Evolutionary conservation across 345 rosid species (phyloP).

Genomic region (Trapa incisa): DNA sequence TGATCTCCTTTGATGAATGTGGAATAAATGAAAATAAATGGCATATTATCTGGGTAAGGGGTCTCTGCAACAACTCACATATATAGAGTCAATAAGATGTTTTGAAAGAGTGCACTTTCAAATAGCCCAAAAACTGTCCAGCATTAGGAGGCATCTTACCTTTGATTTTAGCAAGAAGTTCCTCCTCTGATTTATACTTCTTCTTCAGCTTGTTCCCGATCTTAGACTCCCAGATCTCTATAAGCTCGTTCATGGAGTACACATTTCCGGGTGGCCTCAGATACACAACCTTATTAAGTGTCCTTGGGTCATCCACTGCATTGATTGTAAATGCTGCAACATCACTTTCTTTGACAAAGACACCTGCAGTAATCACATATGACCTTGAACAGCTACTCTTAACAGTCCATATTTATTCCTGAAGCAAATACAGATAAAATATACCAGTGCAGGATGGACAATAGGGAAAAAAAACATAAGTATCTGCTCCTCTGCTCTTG

Average conservation of each 20-base stretch:
- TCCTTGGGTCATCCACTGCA: conserved; percentile 54
- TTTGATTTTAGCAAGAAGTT: conserved; percentile 47
- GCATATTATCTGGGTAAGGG: conserved; percentile 38
- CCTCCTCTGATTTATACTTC: conserved; percentile 39
- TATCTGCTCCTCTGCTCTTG: neutral
- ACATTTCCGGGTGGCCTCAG: conserved; percentile 59
- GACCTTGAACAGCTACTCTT: neutral
- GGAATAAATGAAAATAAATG: conserved; percentile 38
- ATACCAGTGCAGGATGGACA: neutral
- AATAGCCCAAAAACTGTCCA: neutral
- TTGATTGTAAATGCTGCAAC: conserved; percentile 51
- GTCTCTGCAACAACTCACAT: conserved; percentile 28
- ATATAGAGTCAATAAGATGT: neutral
- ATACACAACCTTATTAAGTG: conserved; percentile 48
- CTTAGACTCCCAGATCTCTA: conserved; percentile 58
- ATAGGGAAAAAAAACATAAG: neutral
- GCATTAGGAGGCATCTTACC: conserved; percentile 42
- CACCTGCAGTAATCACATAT: conserved; percentile 26
- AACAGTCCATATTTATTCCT: neutral
- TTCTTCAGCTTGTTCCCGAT: conserved; percentile 48
- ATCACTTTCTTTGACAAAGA: conserved; percentile 46
- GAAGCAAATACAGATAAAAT: neutral
- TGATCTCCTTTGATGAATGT: conserved; percentile 47
- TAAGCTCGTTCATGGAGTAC: conserved; percentile 56
- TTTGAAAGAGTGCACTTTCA: neutral